Conservation (phyloP, 2,329 filamentous ascomycete genomes). For the Pyrenophora seminiperda region DNA sequence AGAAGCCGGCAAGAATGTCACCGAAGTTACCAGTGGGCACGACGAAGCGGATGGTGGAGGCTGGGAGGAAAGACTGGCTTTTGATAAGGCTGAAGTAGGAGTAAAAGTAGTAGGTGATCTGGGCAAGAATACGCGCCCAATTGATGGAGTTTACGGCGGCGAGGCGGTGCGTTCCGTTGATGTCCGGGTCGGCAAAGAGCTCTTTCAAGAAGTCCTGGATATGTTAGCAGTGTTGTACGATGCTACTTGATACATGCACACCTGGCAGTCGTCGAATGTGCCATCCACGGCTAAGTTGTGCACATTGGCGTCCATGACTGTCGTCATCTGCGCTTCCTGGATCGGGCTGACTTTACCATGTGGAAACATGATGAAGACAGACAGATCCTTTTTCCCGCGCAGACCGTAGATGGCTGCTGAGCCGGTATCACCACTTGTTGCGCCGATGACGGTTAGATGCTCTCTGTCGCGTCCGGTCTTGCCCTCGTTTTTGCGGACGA, state of each 20-base stretch:
- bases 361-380: constrained; percentile 92
- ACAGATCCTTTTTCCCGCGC: constrained; percentile 93
- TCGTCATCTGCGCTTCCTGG: constrained; percentile 97
- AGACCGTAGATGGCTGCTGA: constrained; percentile 96
- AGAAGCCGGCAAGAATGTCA: constrained; percentile 91
- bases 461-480: constrained; percentile 69
- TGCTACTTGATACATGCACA: constrained; percentile 36
- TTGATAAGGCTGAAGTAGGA: constrained; percentile 82
- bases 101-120: constrained; percentile 97
- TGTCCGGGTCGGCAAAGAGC: constrained; percentile 82
- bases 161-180: constrained; percentile 81
- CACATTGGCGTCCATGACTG: constrained; percentile 85
- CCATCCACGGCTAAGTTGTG: constrained; percentile 89
- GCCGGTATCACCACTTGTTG: constrained; percentile 67
- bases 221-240: constrained; percentile 23
- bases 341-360: constrained; percentile 89
- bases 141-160: constrained; percentile 98
- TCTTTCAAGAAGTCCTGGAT: constrained; percentile 87
- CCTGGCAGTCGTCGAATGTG: constrained; percentile 95
- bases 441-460: constrained; percentile 50
- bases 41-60: constrained; percentile 75
- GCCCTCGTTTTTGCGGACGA: constrained; percentile 72
- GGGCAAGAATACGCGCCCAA: constrained; percentile 90
- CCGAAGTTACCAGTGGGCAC: constrained; percentile 97
- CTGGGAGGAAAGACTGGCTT: constrained; percentile 63